Percentiles rank a stretch among this genome's conserved stretches.
Evolutionary conservation across 257 asterid species (phyloP).

Genomic region (Salvia rosmarinus): DNA sequence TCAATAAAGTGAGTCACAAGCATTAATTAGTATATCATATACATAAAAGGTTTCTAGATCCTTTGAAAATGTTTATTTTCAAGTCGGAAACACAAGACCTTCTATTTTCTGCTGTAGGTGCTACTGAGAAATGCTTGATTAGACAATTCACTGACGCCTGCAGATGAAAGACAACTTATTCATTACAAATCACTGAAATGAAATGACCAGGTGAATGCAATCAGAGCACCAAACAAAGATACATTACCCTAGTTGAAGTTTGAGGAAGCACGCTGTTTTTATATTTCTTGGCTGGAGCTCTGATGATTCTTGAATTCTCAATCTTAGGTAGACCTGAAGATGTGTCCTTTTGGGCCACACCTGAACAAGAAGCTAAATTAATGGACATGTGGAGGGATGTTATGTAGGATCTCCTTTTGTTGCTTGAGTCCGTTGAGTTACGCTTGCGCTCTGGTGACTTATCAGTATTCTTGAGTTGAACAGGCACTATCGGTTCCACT

Average conservation of each 20-base stretch:
- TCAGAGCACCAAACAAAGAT: slow-evolving; percentile 24
- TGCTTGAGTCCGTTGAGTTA: slow-evolving; percentile 35
- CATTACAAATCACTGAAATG: slow-evolving; percentile 19
- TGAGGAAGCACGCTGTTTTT: slow-evolving; percentile 47
- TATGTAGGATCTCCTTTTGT: slow-evolving; percentile 47
- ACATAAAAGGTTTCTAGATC: background rate
- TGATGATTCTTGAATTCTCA: slow-evolving; percentile 42
- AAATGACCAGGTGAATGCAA: slow-evolving; percentile 22
- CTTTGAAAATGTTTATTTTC: background rate
- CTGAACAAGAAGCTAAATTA: slow-evolving; percentile 41
- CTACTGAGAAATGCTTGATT: slow-evolving; percentile 39
- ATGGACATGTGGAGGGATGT: slow-evolving; percentile 69
- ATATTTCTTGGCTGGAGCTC: slow-evolving; percentile 52
- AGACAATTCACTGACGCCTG: slow-evolving; percentile 53
- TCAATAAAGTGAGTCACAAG: slow-evolving; percentile 11
- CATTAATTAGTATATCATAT: background rate
- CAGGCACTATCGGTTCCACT: slow-evolving; percentile 37
- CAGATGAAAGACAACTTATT: slow-evolving; percentile 18
- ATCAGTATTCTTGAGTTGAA: slow-evolving; percentile 40
- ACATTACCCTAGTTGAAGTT: slow-evolving; percentile 52
- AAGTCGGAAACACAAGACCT: slow-evolving; percentile 47
- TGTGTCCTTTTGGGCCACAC: slow-evolving; percentile 38
- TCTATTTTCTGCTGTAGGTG: slow-evolving; percentile 45
- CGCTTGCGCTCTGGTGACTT: slow-evolving; percentile 44
- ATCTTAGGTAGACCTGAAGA: slow-evolving; percentile 51